Percentiles rank a stretch among this genome's conserved stretches.
These are phyloP conservation scores for Manihot esculenta DNA, from an alignment of 441 rosid genomes.

Conservation along the genomic window DNA sequence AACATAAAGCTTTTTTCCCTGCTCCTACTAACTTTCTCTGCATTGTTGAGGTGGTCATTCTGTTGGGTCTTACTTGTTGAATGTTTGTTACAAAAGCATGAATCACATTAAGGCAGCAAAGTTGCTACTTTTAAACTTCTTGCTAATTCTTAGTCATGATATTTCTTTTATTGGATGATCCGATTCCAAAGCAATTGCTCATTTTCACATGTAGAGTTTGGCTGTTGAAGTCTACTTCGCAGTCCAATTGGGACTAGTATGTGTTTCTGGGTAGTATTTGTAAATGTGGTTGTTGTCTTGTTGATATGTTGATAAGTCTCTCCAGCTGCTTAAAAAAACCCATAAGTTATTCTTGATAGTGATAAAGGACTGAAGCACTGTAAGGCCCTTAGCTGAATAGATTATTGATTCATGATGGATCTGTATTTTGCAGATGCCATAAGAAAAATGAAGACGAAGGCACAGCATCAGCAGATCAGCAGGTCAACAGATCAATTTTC, in stretches of 20 bases:
- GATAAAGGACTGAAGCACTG: neutral
- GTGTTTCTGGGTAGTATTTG: neutral
- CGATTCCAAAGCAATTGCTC: neutral
- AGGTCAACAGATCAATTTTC: neutral
- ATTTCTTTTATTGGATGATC: neutral
- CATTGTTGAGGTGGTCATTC: neutral
- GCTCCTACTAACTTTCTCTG: neutral
- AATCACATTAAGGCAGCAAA: neutral
- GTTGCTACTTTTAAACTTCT: neutral
- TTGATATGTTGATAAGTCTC: conserved; percentile 1
- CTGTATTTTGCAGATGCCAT: conserved; percentile 4
- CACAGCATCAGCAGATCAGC: neutral
- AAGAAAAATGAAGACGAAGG: neutral
- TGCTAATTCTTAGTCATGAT: neutral
- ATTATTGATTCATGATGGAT: conserved; percentile 2
- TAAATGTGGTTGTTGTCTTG: neutral
- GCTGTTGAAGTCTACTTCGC: neutral
- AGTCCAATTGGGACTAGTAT: neutral
- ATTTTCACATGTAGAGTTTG: neutral
- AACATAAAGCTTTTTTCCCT: neutral
- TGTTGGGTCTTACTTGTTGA: neutral
- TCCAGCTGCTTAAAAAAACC: neutral
- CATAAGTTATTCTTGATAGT: neutral
- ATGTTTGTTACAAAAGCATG: conserved; percentile 1
- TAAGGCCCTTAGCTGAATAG: neutral